A percentile compares a stretch with the other conserved stretches of the same genome.
Conservation (phyloP, 2,329 filamentous ascomycete species). For the Botryotinia globosa region DNA sequence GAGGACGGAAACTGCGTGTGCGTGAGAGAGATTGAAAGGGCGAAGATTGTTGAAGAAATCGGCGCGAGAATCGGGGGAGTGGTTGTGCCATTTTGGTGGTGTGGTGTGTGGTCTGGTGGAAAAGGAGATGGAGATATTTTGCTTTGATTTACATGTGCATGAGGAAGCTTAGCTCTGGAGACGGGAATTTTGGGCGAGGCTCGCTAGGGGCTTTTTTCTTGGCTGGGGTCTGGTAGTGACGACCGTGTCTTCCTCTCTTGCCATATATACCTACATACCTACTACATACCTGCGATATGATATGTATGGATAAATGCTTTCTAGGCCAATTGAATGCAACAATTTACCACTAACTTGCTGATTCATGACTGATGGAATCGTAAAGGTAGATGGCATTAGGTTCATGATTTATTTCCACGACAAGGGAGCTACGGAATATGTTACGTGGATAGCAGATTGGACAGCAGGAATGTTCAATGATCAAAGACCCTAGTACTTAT, state of each 20-base stretch:
- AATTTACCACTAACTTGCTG: too few species aligned
- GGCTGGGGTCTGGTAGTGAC: background rate
- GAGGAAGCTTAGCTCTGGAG: constrained; percentile 5
- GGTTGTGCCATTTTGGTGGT: constrained; percentile 31
- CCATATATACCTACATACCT: background rate
- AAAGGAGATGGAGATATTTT: background rate
- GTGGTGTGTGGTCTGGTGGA: background rate
- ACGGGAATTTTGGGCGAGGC: background rate
- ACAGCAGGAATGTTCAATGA: background rate
- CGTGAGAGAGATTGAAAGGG: constrained; percentile 26
- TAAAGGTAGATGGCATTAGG: background rate
- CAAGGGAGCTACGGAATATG: background rate
- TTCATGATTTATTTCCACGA: background rate
- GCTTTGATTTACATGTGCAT: constrained; percentile 4
- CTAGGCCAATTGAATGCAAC: too few species aligned
- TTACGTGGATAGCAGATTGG: background rate
- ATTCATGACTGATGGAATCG: background rate
- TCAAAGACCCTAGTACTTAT: too few species aligned
- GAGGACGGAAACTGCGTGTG: constrained; percentile 26
- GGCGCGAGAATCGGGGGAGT: constrained; percentile 31
- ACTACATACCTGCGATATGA: background rate
- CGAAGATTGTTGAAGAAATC: constrained; percentile 30
- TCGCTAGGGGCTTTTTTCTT: background rate
- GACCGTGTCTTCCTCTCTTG: background rate
- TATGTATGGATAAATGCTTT: background rate